phyloP scores from a whole-genome alignment of 202 grass and related monocot species.

The Panicum hallii region DNA sequence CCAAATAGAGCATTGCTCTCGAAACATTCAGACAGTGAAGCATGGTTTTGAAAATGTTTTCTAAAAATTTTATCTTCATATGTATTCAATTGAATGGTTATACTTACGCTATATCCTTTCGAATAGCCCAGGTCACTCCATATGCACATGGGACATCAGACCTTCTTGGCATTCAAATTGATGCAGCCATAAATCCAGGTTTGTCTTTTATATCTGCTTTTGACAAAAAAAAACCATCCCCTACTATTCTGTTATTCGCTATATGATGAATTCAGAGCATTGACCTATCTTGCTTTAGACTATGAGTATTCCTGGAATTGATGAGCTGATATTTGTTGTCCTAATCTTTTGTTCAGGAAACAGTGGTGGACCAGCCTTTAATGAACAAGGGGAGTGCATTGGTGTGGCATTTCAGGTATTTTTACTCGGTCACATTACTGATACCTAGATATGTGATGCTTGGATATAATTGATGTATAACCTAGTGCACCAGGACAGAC shows the following conservation, averaged over 20 bases:
- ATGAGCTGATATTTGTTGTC: constrained; percentile 26
- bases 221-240: not conserved
- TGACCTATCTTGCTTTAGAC: constrained; percentile 27
- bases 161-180: constrained; percentile 99
- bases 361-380: constrained; percentile 98
- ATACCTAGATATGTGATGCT: constrained; percentile 17
- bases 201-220: constrained; percentile 43
- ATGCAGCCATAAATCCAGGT: constrained; percentile 98
- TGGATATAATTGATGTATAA: constrained; percentile 26
- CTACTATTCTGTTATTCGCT: constrained; percentile 7
- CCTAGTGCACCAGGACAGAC: constrained; percentile 1
- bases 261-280: constrained; percentile 30
- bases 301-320: not conserved
- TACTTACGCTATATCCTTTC: constrained; percentile 54
- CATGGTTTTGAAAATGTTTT: constrained; percentile 25
- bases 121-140: constrained; percentile 89
- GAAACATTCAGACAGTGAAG: not conserved
- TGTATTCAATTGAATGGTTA: constrained; percentile 32
- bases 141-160: constrained; percentile 95
- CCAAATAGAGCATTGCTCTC: constrained; percentile 21
- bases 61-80: constrained; percentile 6
- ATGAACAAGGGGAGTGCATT: constrained; percentile 97
- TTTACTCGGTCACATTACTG: constrained; percentile 41
- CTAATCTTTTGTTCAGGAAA: constrained; percentile 73
- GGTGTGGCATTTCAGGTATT: constrained; percentile 98